Percentiles rank a stretch among this genome's conserved stretches.
phyloP scores from a whole-genome alignment of 257 asterid species.

The Nicotiana attenuata region DNA sequence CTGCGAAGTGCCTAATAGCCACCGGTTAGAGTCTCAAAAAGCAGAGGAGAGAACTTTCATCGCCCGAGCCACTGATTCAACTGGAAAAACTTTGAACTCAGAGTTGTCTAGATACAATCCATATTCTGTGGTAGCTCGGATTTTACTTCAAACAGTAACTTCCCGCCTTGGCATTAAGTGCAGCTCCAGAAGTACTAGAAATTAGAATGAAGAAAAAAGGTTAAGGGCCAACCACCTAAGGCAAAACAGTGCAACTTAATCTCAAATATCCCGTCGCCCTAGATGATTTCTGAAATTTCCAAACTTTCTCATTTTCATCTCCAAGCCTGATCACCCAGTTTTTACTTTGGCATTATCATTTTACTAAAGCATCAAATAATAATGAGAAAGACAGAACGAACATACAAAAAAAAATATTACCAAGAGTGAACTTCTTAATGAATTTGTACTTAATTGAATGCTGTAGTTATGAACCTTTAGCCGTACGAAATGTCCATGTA shows the following conservation, averaged over 20 bases:
- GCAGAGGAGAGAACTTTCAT: not conserved
- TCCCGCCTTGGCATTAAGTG: not conserved
- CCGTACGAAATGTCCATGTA: not conserved
- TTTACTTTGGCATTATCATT: not conserved
- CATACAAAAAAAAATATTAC: not conserved
- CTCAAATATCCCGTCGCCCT: not conserved
- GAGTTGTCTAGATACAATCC: not conserved
- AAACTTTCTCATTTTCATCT: not conserved
- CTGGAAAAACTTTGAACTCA: not conserved
- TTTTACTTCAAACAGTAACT: not conserved
- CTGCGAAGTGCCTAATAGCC: constrained; percentile 50
- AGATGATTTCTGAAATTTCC: not conserved
- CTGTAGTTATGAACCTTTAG: not conserved
- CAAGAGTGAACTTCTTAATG: not conserved
- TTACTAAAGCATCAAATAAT: not conserved
- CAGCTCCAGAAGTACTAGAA: not conserved
- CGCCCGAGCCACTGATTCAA: not conserved
- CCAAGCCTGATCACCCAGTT: not conserved
- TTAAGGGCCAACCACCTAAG: not conserved
- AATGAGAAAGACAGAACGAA: not conserved
- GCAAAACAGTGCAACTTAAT: not conserved
- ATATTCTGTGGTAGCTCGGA: not conserved
- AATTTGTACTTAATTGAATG: not conserved
- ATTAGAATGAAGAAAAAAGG: not conserved
- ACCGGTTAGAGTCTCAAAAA: not conserved